These are phyloP conservation scores for Blastobotrys americana DNA, from an alignment of 805 yeast species.

Conservation along the genomic window DNA sequence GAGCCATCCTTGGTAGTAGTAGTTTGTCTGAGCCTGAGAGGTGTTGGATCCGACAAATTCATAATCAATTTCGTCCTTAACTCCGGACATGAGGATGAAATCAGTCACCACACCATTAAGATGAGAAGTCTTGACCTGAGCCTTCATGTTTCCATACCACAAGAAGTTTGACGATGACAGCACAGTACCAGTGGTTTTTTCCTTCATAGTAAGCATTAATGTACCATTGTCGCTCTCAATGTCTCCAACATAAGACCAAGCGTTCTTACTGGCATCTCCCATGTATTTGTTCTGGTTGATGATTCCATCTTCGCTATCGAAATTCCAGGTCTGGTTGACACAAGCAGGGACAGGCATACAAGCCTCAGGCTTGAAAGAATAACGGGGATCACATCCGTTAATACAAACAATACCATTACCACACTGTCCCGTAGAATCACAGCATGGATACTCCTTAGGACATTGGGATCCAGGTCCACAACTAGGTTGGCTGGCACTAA, in stretches of 20 bases:
- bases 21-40: constrained; percentile 65
- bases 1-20: constrained; percentile 65
- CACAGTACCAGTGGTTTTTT: constrained; percentile 67
- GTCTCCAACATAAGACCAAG: constrained; percentile 60
- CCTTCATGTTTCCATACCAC: constrained; percentile 81
- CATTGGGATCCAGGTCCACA: constrained; percentile 56
- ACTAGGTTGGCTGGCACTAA: constrained; percentile 21
- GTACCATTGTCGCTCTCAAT: constrained; percentile 42
- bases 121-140: constrained; percentile 65
- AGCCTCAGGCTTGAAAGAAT: constrained; percentile 54
- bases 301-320: constrained; percentile 30
- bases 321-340: constrained; percentile 31
- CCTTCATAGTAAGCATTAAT: constrained; percentile 69
- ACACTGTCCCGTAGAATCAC: constrained; percentile 73
- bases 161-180: constrained; percentile 69
- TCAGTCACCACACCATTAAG: constrained; percentile 78
- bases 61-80: constrained; percentile 84
- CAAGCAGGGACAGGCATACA: constrained; percentile 87
- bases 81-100: constrained; percentile 71
- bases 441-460: constrained; percentile 79
- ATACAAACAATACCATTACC: constrained; percentile 74
- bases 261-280: constrained; percentile 62
- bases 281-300: constrained; percentile 39
- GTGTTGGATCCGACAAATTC: constrained; percentile 78
- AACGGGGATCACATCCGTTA: constrained; percentile 81